phyloP scores from a whole-genome alignment of 2,329 filamentous ascomycete genomes.

The Colletotrichum tropicale region DNA sequence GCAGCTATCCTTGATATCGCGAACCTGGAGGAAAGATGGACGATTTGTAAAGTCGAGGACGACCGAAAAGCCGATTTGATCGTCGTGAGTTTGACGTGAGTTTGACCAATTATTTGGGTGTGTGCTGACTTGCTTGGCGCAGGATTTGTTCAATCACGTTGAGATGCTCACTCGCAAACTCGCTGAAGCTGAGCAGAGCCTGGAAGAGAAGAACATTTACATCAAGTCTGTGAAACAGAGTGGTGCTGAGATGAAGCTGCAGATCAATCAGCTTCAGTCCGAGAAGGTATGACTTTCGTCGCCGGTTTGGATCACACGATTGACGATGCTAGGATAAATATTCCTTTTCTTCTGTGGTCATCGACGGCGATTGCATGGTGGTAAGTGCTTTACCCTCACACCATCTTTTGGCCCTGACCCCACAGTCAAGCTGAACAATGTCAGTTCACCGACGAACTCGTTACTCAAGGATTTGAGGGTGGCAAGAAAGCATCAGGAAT shows the following conservation, averaged over 20 bases:
- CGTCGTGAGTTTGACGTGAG: not conserved
- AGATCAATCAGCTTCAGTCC: not conserved
- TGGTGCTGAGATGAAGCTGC: not conserved
- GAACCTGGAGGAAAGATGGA: not conserved
- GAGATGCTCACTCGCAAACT: not conserved
- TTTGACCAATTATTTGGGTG: not conserved
- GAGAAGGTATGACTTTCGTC: not conserved
- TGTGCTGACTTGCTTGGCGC: no score
- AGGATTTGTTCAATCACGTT: conserved; percentile 1
- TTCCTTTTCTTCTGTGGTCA: conserved; percentile 35
- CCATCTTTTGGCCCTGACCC: no score
- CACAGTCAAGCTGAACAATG: not conserved
- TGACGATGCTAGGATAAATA: conserved; percentile 21
- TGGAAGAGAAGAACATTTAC: not conserved
- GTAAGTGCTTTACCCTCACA: conserved; percentile 24
- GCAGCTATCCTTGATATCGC: not conserved
- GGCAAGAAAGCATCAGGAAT: conserved; percentile 31
- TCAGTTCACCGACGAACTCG: conserved; percentile 36
- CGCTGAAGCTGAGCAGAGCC: not conserved
- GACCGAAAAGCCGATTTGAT: not conserved
- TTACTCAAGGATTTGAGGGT: conserved; percentile 31
- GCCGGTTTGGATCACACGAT: not conserved
- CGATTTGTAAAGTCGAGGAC: not conserved
- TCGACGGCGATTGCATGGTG: conserved; percentile 43
- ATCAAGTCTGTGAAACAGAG: not conserved